Conservation (phyloP, 2,329 filamentous ascomycete genomes). For the Cylindrodendrum hubeiense region DNA sequence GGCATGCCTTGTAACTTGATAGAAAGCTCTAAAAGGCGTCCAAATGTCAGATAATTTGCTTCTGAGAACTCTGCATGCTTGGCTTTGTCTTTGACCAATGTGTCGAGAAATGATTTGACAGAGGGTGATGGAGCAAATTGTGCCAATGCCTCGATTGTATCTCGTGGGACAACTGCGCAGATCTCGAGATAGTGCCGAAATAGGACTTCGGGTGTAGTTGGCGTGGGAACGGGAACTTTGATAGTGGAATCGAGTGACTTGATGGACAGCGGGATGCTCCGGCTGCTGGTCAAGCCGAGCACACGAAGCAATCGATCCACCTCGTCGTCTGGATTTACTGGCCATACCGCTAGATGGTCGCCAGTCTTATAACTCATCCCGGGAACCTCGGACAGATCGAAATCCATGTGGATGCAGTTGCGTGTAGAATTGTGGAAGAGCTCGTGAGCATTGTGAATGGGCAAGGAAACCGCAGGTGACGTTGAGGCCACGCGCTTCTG, state of each 20-base stretch:
- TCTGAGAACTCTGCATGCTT: constrained; percentile 31
- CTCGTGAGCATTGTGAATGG: constrained; percentile 29
- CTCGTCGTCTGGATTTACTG: constrained; percentile 52
- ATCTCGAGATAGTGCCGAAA: constrained; percentile 62
- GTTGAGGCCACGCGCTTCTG: constrained; percentile 30
- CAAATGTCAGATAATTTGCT: constrained; percentile 42
- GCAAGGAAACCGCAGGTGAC: constrained; percentile 25
- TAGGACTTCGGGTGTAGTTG: constrained; percentile 52
- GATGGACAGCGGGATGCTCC: constrained; percentile 40
- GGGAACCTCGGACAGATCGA: constrained; percentile 47
- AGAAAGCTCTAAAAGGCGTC: constrained; percentile 36
- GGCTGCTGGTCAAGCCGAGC: constrained; percentile 36
- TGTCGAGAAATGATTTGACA: constrained; percentile 39
- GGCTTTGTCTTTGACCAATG: constrained; percentile 34
- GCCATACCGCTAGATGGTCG: constrained; percentile 55
- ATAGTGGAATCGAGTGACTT: constrained; percentile 34
- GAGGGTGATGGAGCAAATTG: constrained; percentile 67
- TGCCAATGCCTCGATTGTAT: constrained; percentile 50
- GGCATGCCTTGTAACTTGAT: constrained; percentile 9
- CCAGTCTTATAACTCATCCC: constrained; percentile 53
- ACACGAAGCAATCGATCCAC: constrained; percentile 44
- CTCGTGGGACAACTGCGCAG: constrained; percentile 48
- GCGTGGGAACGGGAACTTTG: constrained; percentile 49
- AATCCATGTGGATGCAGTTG: constrained; percentile 52
- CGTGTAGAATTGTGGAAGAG: constrained; percentile 35